Percentiles rank a stretch among this genome's conserved stretches.
Evolutionary conservation across 1,139 yeast genomes (phyloP).

Genomic region (Sugiyamaella paludigena): DNA sequence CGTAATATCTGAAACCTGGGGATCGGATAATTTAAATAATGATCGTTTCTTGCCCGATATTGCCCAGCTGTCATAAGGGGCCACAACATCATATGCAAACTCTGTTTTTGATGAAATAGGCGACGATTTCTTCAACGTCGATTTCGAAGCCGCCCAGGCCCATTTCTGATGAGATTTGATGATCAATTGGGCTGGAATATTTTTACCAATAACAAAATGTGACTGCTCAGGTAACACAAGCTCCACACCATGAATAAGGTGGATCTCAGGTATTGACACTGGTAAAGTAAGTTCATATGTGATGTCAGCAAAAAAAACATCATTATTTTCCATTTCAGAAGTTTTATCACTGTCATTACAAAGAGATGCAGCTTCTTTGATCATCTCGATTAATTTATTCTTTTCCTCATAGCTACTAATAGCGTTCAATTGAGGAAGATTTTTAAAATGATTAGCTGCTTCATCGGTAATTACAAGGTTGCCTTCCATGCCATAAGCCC

Average conservation of each 20-base stretch:
- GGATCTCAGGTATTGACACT: conserved; percentile 31
- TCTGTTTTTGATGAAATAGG: conserved; percentile 11
- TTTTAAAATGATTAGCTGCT: not conserved
- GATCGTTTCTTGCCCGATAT: conserved; percentile 62
- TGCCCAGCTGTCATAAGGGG: conserved; percentile 58
- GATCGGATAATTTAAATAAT: conserved; percentile 36
- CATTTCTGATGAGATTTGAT: conserved; percentile 50
- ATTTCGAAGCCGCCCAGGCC: conserved; percentile 35
- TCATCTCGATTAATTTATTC: not conserved
- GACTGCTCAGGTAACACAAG: conserved; percentile 25
- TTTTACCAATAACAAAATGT: conserved; percentile 61
- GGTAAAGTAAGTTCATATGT: conserved; percentile 27
- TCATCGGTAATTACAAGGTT: not conserved
- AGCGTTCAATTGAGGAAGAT: not conserved
- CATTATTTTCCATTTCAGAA: not conserved
- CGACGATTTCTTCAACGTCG: conserved; percentile 15
- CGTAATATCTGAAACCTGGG: conserved; percentile 32
- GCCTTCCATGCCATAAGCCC: conserved; percentile 7
- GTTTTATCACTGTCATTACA: not conserved
- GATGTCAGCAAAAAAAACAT: conserved; percentile 16
- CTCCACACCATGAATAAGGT: conserved; percentile 31
- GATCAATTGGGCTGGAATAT: conserved; percentile 47
- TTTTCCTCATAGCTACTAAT: not conserved
- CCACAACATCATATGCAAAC: conserved; percentile 42
- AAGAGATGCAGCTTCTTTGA: not conserved